Evolutionary conservation across 306 rosid genomes (phyloP), one percentile per base, ranked within the genome.

Genomic region (Lathyrus tuberosus): DNA sequence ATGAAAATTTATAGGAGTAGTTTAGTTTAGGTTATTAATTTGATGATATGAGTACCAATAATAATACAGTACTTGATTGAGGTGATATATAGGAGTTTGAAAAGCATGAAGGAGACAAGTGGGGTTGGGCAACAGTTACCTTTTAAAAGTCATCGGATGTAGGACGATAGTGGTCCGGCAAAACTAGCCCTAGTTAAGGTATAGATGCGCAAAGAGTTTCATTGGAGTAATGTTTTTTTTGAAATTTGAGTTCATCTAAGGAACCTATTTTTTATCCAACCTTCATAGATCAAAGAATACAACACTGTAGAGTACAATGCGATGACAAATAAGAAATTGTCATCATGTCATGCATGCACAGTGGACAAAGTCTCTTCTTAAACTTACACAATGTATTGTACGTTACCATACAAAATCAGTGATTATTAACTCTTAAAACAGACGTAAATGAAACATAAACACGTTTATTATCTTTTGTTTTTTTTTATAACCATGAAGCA

Each of bases 321-420:
- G 15, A 73, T 61, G 74, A 75, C 74, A 74, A 67, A 61, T 9
- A 30, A 59, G 62, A 75, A 79, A 80, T 70, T 78, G 76, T 57
- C 80, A 75, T 66, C 68, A 47, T 70, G 63, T 56, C 75, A 69
- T 64, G 76, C 83, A 82, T 70, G 83, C 74, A 82, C 75, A 78
- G 73, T 60, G 3, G 12, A 54, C 65, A 46, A 17, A 57, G 48
- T 35, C 48, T 13, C 59, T 61, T 54, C 59, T 72, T 8, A 40
- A 8, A 15, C 58, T 62, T 60, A 42, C 79, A 52, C 43, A 60
- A 33, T 33, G 16, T 61, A 41, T 60, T 44, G 72, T 68, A 28
- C 77, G 48, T 30, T 53, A 53, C 33, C 5, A 53, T 20, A 53
- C 59, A 53, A 53, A 53, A 10, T 53, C 60, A 53, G 60, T 53